phyloP scores from a whole-genome alignment of 2,329 filamentous ascomycete genomes.

The Thielaviopsis punctulata region DNA sequence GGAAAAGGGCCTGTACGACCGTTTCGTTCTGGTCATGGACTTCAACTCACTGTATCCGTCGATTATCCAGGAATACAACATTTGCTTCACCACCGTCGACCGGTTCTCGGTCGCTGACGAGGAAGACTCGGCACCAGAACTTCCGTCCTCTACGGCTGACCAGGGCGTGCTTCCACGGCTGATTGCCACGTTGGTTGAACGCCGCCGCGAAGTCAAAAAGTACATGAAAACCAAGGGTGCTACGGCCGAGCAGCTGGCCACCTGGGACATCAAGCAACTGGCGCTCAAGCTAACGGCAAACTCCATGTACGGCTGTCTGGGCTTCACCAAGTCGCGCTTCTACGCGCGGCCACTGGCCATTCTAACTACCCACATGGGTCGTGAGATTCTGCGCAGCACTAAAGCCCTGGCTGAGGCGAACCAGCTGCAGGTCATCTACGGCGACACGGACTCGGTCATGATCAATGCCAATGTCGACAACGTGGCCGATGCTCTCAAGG shows the following conservation, averaged over 20 bases:
- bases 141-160: constrained; percentile 58
- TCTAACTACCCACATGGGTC: constrained; percentile 90
- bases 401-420: constrained; percentile 89
- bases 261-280: constrained; percentile 96
- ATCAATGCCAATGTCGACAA: constrained; percentile 97
- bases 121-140: constrained; percentile 76
- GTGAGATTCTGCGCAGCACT: constrained; percentile 89
- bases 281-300: constrained; percentile 95
- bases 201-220: constrained; percentile 81
- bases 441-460: constrained; percentile 99
- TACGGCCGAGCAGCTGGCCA: constrained; percentile 69
- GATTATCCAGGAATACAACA: constrained; percentile 98
- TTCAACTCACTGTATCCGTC: constrained; percentile 98
- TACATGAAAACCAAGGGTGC: constrained; percentile 91
- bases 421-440: constrained; percentile 88
- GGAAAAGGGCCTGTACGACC: constrained; percentile 93
- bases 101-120: constrained; percentile 53
- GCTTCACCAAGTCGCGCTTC: constrained; percentile 92
- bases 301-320: constrained; percentile 98
- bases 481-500: constrained; percentile 73
- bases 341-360: constrained; percentile 90
- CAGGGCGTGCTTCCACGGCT: constrained; percentile 78
- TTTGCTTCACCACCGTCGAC: constrained; percentile 96
- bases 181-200: constrained; percentile 78
- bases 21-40: constrained; percentile 98